Conservation (phyloP, 441 rosid species). For the Rhodomyrtus psidioides region DNA sequence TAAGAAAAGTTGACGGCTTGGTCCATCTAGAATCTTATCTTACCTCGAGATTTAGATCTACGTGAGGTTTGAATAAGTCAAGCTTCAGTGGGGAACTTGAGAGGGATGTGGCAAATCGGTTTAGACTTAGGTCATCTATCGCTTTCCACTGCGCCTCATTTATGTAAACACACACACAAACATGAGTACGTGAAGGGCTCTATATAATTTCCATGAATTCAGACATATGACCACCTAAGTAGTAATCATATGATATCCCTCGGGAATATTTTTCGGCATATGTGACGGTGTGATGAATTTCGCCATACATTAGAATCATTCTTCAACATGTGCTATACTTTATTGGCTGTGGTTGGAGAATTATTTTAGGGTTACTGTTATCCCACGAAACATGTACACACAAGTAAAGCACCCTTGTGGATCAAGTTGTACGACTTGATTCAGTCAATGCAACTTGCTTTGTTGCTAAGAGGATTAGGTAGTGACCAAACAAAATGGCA, state of each 20-base stretch:
- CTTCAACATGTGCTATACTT: neutral
- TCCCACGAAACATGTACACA: neutral
- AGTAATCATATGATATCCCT: neutral
- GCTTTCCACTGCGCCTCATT: neutral
- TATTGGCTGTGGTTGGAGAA: neutral
- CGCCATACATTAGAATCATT: neutral
- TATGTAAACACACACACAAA: neutral
- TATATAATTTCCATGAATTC: neutral
- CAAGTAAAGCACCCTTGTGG: neutral
- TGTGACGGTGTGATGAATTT: neutral
- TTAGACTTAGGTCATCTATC: neutral
- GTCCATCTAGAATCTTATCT: neutral
- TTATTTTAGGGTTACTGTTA: neutral
- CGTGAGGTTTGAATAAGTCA: neutral
- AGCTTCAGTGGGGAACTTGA: neutral
- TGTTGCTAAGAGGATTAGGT: neutral
- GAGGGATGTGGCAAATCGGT: neutral
- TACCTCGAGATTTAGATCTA: neutral
- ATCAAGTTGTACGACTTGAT: neutral
- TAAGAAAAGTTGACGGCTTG: neutral
- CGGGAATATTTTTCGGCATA: neutral
- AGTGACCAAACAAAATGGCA: neutral
- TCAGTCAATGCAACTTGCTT: neutral
- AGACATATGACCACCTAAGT: neutral
- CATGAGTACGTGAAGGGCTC: neutral